A percentile compares a stretch with the other conserved stretches of the same genome.
phyloP scores from a whole-genome alignment of 176 grass and related monocot genomes.

The Musa schizocarpa region DNA sequence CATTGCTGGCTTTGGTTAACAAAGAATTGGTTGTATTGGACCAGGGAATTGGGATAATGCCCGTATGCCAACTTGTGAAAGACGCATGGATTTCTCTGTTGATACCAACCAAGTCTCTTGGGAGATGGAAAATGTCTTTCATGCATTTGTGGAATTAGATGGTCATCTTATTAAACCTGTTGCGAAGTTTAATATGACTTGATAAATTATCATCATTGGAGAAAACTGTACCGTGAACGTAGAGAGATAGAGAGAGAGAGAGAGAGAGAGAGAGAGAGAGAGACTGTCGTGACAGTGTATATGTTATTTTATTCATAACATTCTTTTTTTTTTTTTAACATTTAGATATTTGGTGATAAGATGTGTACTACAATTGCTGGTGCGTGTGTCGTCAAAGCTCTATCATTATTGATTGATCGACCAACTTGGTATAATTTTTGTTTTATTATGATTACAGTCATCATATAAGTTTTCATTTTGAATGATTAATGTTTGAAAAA shows the following conservation, averaged over 20 bases:
- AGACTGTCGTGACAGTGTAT: too few relatives aligned
- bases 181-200: not conserved
- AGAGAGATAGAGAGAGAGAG: not conserved
- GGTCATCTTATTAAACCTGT: not conserved
- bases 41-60: not conserved
- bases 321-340: too few relatives aligned
- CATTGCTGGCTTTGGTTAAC: not conserved
- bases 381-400: too few relatives aligned
- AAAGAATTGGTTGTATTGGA: not conserved
- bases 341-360: too few relatives aligned
- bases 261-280: too few relatives aligned
- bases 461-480: too few relatives aligned
- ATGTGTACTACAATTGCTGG: too few relatives aligned
- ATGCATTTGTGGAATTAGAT: not conserved
- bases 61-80: not conserved
- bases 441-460: too few relatives aligned
- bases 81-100: not conserved
- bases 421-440: too few relatives aligned
- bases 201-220: not conserved
- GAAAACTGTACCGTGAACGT: not conserved
- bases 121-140: not conserved
- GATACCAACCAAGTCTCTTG: not conserved
- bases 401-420: too few relatives aligned
- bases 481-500: too few relatives aligned
- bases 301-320: too few relatives aligned